Evolutionary conservation across 345 rosid genomes (phyloP).

Genomic region (Carallia pectinifolia): DNA sequence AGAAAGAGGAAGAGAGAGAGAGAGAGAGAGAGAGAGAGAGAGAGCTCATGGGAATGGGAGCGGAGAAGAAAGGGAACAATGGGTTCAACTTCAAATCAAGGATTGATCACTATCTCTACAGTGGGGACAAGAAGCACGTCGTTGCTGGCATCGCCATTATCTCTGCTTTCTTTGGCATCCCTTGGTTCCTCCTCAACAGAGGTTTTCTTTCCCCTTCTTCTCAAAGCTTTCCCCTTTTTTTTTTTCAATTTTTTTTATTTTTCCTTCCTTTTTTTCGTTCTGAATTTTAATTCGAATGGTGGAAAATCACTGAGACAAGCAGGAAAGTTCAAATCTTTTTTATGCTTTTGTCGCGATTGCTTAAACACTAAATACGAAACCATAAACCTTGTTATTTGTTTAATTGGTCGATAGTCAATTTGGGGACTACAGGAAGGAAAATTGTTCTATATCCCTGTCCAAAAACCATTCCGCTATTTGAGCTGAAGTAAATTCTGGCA

Average conservation of each 20-base stretch:
- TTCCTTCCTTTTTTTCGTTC: neutral
- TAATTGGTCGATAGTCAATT: neutral
- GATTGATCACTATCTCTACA: slow-evolving; percentile 61
- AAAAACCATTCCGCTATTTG: too few relatives aligned
- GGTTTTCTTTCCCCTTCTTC: slow-evolving; percentile 38
- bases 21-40: neutral
- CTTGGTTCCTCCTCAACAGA: slow-evolving; percentile 83
- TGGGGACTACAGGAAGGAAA: neutral
- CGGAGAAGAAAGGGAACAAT: slow-evolving; percentile 16
- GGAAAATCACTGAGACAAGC: neutral
- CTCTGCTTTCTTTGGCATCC: slow-evolving; percentile 58
- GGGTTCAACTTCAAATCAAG: slow-evolving; percentile 63
- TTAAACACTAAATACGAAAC: too few relatives aligned
- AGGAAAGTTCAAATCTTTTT: slow-evolving; percentile 1
- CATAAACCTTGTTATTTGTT: neutral
- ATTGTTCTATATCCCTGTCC: too few relatives aligned
- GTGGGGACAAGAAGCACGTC: slow-evolving; percentile 90
- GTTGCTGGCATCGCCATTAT: slow-evolving; percentile 63
- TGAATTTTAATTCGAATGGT: neutral
- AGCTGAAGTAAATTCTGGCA: too few relatives aligned
- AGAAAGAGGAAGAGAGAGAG: neutral
- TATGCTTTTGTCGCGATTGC: neutral
- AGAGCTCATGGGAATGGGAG: neutral
- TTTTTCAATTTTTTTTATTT: neutral
- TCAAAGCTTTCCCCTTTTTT: neutral